These are phyloP conservation scores for Venturia nashicola DNA, from an alignment of 2,329 filamentous ascomycete genomes.

Conservation along the genomic window DNA sequence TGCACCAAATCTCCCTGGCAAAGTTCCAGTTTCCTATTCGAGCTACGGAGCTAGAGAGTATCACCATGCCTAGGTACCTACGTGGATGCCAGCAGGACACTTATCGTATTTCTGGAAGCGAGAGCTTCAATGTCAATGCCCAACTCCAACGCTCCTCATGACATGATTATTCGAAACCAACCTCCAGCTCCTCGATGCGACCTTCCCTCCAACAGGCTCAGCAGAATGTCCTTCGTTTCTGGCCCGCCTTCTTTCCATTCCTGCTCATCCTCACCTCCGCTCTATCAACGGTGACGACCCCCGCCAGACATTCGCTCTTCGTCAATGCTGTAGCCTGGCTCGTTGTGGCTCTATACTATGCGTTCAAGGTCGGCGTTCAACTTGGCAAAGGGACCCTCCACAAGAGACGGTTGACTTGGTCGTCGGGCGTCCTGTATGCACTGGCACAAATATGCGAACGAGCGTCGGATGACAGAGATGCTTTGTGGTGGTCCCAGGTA, in stretches of 20 bases:
- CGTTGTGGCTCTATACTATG: slow-evolving; percentile 23
- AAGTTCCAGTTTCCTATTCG: background rate
- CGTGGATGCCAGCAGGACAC: background rate
- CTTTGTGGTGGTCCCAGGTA: slow-evolving; percentile 35
- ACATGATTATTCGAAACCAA: slow-evolving; percentile 5
- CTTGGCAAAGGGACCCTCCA: slow-evolving; percentile 16
- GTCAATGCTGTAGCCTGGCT: slow-evolving; percentile 31
- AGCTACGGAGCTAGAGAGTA: background rate
- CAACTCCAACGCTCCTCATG: background rate
- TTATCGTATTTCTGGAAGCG: background rate
- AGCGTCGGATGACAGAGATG: slow-evolving; percentile 29
- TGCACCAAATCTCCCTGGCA: background rate
- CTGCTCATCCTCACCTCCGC: slow-evolving; percentile 23
- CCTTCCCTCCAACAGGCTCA: slow-evolving; percentile 19
- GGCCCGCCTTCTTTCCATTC: slow-evolving; percentile 21
- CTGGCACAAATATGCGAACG: slow-evolving; percentile 32
- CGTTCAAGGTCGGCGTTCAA: slow-evolving; percentile 22
- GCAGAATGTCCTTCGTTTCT: slow-evolving; percentile 22
- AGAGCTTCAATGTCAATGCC: background rate
- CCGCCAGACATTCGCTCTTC: slow-evolving; percentile 29
- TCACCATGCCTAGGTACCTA: too few species aligned
- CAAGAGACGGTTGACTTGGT: slow-evolving; percentile 23
- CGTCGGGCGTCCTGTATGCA: slow-evolving; percentile 29
- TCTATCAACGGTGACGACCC: slow-evolving; percentile 22
- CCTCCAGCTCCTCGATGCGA: slow-evolving; percentile 18